Percentiles rank a stretch among this genome's conserved stretches.
Evolutionary conservation across 2,329 filamentous ascomycete species (phyloP).

Genomic region (Paecilomyces formosus): DNA sequence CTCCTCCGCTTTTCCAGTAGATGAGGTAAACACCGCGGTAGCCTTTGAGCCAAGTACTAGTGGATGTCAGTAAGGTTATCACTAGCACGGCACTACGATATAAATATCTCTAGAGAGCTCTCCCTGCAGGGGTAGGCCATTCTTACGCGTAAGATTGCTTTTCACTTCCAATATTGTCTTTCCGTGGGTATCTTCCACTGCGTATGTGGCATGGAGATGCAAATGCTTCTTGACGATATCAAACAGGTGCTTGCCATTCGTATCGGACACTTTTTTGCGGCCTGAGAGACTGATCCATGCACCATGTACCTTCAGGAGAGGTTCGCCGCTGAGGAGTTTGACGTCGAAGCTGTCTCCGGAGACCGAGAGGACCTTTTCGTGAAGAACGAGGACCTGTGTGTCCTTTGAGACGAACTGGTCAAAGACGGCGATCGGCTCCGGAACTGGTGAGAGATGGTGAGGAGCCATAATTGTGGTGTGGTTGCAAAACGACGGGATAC

Average conservation of each 20-base stretch:
- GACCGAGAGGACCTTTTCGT: constrained; percentile 56
- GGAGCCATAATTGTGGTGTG: constrained; percentile 1
- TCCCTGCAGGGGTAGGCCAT: not conserved
- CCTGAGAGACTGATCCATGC: constrained; percentile 46
- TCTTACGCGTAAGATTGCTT: not conserved
- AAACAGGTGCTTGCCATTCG: constrained; percentile 49
- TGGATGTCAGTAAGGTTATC: not conserved
- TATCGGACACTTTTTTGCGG: constrained; percentile 51
- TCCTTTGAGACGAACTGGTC: constrained; percentile 10
- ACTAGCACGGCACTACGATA: not conserved
- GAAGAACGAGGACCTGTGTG: constrained; percentile 46
- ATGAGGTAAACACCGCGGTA: not conserved
- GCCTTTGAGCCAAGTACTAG: not conserved
- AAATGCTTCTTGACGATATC: constrained; percentile 47
- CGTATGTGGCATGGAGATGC: not conserved
- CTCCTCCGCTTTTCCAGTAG: constrained; percentile 22
- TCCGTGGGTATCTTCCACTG: not conserved
- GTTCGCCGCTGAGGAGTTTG: constrained; percentile 46
- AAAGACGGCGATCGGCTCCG: constrained; percentile 12
- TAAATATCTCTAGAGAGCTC: not conserved
- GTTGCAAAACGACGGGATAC: not conserved
- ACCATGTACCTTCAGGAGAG: constrained; percentile 51
- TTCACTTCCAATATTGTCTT: not conserved
- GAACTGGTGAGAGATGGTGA: constrained; percentile 9
- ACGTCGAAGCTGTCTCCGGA: constrained; percentile 60